Evolutionary conservation across 1,139 yeast genomes (phyloP).

Genomic region (Kodamaea ohmeri): DNA sequence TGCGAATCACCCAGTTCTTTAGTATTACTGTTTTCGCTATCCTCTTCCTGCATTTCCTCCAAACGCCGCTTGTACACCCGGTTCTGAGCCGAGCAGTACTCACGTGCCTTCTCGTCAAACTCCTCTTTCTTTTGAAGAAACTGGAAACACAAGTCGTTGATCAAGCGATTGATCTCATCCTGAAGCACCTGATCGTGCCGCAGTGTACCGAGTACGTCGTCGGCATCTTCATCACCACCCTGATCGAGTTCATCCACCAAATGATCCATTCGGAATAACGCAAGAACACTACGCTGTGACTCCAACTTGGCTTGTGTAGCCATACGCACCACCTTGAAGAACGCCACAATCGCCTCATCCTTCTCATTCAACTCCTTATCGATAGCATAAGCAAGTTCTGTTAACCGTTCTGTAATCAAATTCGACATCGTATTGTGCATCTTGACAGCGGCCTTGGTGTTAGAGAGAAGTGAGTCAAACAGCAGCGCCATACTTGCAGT

Average conservation of each 20-base stretch:
- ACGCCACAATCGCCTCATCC: conserved; percentile 34
- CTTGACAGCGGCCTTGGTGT: conserved; percentile 38
- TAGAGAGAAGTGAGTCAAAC: conserved; percentile 39
- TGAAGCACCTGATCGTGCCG: conserved; percentile 37
- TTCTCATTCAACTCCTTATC: conserved; percentile 41
- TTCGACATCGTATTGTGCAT: conserved; percentile 36
- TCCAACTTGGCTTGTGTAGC: conserved; percentile 30
- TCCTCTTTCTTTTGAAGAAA: conserved; percentile 35
- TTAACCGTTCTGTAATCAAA: conserved; percentile 38
- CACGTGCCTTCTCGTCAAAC: conserved; percentile 19
- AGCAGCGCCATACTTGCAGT: conserved; percentile 15
- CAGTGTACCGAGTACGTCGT: conserved; percentile 22
- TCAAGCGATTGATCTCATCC: conserved; percentile 41
- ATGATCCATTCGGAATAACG: conserved; percentile 39
- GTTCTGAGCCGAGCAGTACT: conserved; percentile 20
- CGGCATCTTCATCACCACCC: conserved; percentile 15
- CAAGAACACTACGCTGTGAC: conserved; percentile 35
- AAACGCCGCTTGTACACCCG: conserved; percentile 12
- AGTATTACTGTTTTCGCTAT: conserved; percentile 6
- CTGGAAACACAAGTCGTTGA: conserved; percentile 43
- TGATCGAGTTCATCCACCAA: conserved; percentile 26
- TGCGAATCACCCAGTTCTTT: background rate
- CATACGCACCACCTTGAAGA: conserved; percentile 28
- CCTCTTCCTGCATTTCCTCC: too few species aligned
- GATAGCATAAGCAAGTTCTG: conserved; percentile 39